Evolutionary conservation across 176 grass and related monocot genomes (phyloP).

Genomic region (Cenchrus americanus): DNA sequence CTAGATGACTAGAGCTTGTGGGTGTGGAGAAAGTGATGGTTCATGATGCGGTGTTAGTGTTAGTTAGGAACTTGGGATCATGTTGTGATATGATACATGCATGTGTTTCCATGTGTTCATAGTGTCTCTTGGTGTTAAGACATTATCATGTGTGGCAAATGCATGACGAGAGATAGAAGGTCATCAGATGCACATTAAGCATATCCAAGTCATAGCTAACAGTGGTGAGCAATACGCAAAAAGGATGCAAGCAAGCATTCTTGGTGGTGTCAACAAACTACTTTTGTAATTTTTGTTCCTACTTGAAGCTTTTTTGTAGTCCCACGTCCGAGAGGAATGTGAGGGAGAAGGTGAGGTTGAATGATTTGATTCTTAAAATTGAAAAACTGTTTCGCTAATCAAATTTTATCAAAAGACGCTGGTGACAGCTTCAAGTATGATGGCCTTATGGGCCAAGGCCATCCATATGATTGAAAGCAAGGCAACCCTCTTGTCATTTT

Average conservation of each 20-base stretch:
- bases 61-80: neutral
- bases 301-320: neutral
- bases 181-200: neutral
- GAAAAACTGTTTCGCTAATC: slow-evolving; percentile 15
- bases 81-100: neutral
- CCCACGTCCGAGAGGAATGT: neutral
- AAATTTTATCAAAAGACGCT: slow-evolving; percentile 29
- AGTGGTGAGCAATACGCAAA: neutral
- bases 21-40: neutral
- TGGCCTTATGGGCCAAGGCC: neutral
- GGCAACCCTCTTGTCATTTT: neutral
- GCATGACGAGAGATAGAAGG: neutral
- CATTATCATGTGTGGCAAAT: neutral
- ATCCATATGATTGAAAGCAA: slow-evolving; percentile 22
- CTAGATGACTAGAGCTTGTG: neutral
- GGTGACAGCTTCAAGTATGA: neutral
- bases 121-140: neutral
- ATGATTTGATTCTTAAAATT: slow-evolving; percentile 4
- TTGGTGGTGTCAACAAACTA: neutral
- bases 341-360: neutral
- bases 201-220: neutral
- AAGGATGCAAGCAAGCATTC: neutral
- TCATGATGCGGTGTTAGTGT: neutral
- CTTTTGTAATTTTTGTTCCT: neutral
- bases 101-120: neutral